Percentiles rank a stretch among this genome's conserved stretches.
Conservation (phyloP, 1,139 yeast species). For the Saccharomycopsis crataegensis region DNA sequence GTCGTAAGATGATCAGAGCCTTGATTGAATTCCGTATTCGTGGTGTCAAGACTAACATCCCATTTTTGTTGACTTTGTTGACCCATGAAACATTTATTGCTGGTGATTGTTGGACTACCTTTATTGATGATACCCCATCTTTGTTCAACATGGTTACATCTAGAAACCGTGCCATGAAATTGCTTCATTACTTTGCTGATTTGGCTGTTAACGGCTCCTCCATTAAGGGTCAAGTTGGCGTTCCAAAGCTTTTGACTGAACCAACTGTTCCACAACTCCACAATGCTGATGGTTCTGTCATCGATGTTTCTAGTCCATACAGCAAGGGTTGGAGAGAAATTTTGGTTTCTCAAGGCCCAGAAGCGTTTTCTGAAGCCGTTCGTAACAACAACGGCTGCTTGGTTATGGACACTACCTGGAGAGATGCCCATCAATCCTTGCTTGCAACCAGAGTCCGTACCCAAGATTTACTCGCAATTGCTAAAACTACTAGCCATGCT, state of each 20-base stretch:
- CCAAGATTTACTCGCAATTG: slow-evolving; percentile 81
- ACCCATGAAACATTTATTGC: slow-evolving; percentile 84
- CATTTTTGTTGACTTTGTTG: slow-evolving; percentile 86
- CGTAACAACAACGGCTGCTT: slow-evolving; percentile 79
- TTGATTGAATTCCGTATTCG: slow-evolving; percentile 95
- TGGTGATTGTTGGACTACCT: slow-evolving; percentile 97
- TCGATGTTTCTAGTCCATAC: slow-evolving; percentile 47
- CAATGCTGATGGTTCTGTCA: slow-evolving; percentile 47
- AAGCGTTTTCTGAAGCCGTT: slow-evolving; percentile 78
- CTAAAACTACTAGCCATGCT: slow-evolving; percentile 90
- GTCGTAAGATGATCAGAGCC: slow-evolving; percentile 96
- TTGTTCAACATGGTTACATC: slow-evolving; percentile 92
- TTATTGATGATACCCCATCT: slow-evolving; percentile 95
- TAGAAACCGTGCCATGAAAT: slow-evolving; percentile 93
- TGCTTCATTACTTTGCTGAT: slow-evolving; percentile 84
- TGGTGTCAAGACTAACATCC: slow-evolving; percentile 98
- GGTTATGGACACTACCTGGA: slow-evolving; percentile 98
- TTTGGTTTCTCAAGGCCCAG: slow-evolving; percentile 79
- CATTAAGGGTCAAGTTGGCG: slow-evolving; percentile 90
- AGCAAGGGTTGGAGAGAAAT: slow-evolving; percentile 91
- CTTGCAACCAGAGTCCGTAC: slow-evolving; percentile 97
- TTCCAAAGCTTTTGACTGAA: slow-evolving; percentile 71
- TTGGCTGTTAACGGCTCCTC: slow-evolving; percentile 92
- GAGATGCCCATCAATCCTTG: slow-evolving; percentile 99
- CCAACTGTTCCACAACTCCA: slow-evolving; percentile 70